Evolutionary conservation across 2,329 filamentous ascomycete genomes (phyloP), one percentile per base, ranked within the genome.

Genomic region (Xylariaceae sp.): DNA sequence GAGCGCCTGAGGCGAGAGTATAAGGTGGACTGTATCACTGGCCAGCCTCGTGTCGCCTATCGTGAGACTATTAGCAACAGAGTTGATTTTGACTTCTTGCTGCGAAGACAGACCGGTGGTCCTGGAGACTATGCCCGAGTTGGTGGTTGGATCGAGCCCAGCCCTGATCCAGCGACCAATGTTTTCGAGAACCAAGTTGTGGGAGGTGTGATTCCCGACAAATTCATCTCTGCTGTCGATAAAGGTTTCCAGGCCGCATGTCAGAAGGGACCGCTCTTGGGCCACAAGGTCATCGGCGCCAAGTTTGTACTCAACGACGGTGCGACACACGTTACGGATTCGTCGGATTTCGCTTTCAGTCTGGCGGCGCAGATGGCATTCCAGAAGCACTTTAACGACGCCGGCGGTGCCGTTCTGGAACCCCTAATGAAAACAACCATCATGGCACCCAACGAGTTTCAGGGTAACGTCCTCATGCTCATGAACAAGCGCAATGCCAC

Each of bases 351-450:
- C 76, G 83, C 93, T 11, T 98, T 98, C 81, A 94, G 86, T 69
- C 85, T 85, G 57, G 92, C 93, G 11, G 95, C 93, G 2, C 89
- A 95, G 68, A 88, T 95, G 74, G 93, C 93, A 21, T 98, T 98
- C 83, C 83, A 87, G 58, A 95, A 96, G 72, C 86, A 89, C 16
- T 97, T 98, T 73, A 75, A 78, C 49, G 82, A 87, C 11, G 88
- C 85, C 25, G 80, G 83, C 42, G 91, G 92, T 3, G 80, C 88
- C 59, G 84, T 98, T 8, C 81, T 98, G 27, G 93, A 98, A 70
- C 93, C 93, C 5, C 72, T 98, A 44, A 98, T 98, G 93, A 97
- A 96, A 79, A 96, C 90, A 1, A 91, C 90, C 50, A 90, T 98
- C 61, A 95, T 90, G 23, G 91, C 93, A 1, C 93, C 93, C 37